Percentiles rank a stretch among this genome's conserved stretches.
Conservation (phyloP, 768 basidiomycete genomes). For the Rhizopogon vesiculosus region DNA sequence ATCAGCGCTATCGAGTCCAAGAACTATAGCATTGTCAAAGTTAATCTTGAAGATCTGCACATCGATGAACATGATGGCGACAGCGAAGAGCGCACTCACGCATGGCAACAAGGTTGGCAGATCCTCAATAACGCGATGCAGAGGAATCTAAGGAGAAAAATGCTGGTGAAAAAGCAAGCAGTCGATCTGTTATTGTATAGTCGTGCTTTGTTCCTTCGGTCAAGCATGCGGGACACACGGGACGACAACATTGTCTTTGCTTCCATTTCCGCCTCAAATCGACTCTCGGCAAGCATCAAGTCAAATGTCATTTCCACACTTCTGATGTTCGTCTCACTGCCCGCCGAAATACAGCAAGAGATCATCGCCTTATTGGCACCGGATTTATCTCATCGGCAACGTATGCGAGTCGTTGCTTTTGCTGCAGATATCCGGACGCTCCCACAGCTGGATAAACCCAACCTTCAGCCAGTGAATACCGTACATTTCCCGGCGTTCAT, state of each 20-base stretch:
- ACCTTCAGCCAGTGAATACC: slow-evolving; percentile 2
- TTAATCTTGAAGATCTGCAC: slow-evolving; percentile 48
- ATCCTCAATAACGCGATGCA: slow-evolving; percentile 29
- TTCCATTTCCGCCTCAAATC: slow-evolving; percentile 4
- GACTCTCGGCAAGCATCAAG: slow-evolving; percentile 5
- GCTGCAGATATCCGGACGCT: slow-evolving; percentile 45
- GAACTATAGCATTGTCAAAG: slow-evolving; percentile 43
- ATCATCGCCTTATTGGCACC: slow-evolving; percentile 58
- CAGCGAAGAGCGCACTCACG: slow-evolving; percentile 20
- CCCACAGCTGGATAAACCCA: slow-evolving; percentile 26
- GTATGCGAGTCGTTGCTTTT: slow-evolving; percentile 46
- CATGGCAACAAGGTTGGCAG: slow-evolving; percentile 28
- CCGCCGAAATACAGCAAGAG: slow-evolving; percentile 52
- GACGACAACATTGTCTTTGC: not conserved
- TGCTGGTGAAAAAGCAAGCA: slow-evolving; percentile 40
- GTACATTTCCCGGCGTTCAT: slow-evolving; percentile 4
- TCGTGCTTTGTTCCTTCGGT: slow-evolving; percentile 44
- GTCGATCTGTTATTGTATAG: slow-evolving; percentile 45
- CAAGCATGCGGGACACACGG: slow-evolving; percentile 7
- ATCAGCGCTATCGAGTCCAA: slow-evolving; percentile 37
- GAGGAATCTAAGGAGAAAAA: slow-evolving; percentile 41
- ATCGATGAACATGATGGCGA: slow-evolving; percentile 23
- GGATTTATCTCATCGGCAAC: slow-evolving; percentile 49
- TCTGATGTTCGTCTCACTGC: slow-evolving; percentile 38
- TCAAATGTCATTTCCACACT: not conserved